Conservation (phyloP, 768 basidiomycete genomes). For the Tylopilus subfusipes region DNA sequence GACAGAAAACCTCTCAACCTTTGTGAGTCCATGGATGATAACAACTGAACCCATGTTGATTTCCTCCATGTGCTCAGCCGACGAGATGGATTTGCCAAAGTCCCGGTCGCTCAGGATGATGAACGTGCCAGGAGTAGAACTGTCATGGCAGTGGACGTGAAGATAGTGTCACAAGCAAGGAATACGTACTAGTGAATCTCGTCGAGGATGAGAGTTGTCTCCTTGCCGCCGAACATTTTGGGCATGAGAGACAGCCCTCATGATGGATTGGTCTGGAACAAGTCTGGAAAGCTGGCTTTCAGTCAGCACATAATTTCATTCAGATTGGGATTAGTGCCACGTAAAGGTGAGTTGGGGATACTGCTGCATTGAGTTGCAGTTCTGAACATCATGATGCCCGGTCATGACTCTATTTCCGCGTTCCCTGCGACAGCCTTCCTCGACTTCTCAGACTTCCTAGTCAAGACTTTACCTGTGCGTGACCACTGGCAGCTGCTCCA, state of each 20-base stretch:
- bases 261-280: too few relatives aligned
- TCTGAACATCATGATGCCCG: neutral
- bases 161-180: neutral
- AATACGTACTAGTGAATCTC: conserved; percentile 53
- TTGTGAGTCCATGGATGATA: conserved; percentile 90
- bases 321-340: too few relatives aligned
- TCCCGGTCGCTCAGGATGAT: conserved; percentile 77
- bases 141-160: conserved; percentile 26
- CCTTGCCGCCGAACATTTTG: conserved; percentile 55
- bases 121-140: conserved; percentile 97
- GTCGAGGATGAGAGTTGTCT: conserved; percentile 83
- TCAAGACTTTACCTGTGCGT: too few relatives aligned
- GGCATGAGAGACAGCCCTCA: conserved; percentile 6
- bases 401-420: too few relatives aligned
- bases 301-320: too few relatives aligned
- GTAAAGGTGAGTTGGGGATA: too few relatives aligned
- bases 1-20: conserved; percentile 42
- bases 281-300: too few relatives aligned
- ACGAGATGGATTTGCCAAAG: conserved; percentile 74
- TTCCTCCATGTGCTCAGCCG: conserved; percentile 80
- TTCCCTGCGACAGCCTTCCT: neutral
- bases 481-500: neutral
- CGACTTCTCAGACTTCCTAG: too few relatives aligned
- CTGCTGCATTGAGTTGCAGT: too few relatives aligned
- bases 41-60: conserved; percentile 82